Percentiles rank a stretch among this genome's conserved stretches.
phyloP scores from a whole-genome alignment of 345 rosid species.

The Pseudoturritis turrita region DNA sequence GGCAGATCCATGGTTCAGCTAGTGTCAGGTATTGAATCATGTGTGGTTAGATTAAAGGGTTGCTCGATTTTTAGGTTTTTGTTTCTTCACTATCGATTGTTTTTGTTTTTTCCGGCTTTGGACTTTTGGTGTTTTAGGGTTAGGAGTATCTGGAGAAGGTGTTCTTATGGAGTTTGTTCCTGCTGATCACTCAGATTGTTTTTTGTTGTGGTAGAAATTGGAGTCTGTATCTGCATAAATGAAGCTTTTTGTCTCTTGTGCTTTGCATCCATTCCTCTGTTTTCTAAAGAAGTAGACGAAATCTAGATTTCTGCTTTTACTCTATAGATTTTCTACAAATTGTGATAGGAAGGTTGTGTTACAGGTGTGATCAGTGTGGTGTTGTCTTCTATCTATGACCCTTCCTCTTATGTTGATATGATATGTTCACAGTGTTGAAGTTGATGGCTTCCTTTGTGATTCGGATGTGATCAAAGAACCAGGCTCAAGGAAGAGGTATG shows the following conservation, averaged over 20 bases:
- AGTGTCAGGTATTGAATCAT: constrained; percentile 44
- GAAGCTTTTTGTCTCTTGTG: background rate
- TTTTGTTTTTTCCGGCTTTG: background rate
- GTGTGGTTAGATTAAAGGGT: background rate
- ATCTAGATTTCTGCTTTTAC: background rate
- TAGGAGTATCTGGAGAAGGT: background rate
- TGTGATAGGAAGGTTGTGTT: background rate
- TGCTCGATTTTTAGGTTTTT: background rate
- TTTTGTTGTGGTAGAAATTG: background rate
- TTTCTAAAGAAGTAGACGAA: background rate
- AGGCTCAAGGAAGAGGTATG: constrained; percentile 76
- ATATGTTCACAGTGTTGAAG: constrained; percentile 48
- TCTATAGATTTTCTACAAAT: background rate
- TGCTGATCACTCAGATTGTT: background rate
- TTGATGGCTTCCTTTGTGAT: constrained; percentile 69
- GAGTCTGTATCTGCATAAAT: background rate
- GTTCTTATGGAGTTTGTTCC: background rate
- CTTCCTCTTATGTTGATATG: constrained; percentile 6
- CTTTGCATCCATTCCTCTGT: background rate
- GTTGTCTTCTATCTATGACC: background rate
- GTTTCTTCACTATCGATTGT: background rate
- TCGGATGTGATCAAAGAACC: constrained; percentile 63
- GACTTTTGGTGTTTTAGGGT: constrained; percentile 1
- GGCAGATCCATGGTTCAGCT: constrained; percentile 61
- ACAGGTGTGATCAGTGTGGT: background rate